A percentile compares a stretch with the other conserved stretches of the same genome.
Conservation (phyloP, 2,329 filamentous ascomycete species). For the Fusarium sp. region DNA sequence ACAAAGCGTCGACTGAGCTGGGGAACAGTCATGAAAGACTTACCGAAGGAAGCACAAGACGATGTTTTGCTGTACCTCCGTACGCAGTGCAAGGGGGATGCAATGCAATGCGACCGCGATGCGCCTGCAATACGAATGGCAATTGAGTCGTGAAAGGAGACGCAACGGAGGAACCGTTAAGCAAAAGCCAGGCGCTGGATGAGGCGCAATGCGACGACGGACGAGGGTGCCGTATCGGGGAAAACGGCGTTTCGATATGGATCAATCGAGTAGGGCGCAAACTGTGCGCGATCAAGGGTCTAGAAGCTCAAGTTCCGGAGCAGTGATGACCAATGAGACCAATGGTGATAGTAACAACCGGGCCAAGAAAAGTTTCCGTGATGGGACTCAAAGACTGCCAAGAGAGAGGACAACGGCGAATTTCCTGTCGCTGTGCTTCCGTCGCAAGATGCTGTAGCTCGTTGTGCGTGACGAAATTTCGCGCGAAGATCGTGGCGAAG, state of each 20-base stretch:
- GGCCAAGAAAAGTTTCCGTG: slow-evolving; percentile 22
- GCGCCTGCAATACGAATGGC: slow-evolving; percentile 14
- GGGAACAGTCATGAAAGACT: slow-evolving; percentile 7
- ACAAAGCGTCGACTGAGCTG: slow-evolving; percentile 9
- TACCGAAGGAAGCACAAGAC: slow-evolving; percentile 38
- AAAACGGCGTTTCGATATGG: slow-evolving; percentile 28
- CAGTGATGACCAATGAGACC: slow-evolving; percentile 1
- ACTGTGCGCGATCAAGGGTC: slow-evolving; percentile 21
- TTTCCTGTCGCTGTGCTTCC: slow-evolving; percentile 6
- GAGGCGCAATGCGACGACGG: slow-evolving; percentile 44
- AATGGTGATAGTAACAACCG: slow-evolving; percentile 10
- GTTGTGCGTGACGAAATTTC: slow-evolving; percentile 13
- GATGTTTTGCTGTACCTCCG: slow-evolving; percentile 22
- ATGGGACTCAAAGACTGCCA: slow-evolving; percentile 14
- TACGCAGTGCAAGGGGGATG: slow-evolving; percentile 34
- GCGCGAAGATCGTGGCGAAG: slow-evolving; percentile 11
- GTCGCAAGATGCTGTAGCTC: slow-evolving; percentile 10
- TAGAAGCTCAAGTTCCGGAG: slow-evolving; percentile 12
- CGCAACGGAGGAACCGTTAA: slow-evolving; percentile 37
- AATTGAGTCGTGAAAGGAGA: slow-evolving; percentile 12
- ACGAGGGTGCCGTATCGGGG: slow-evolving; percentile 41
- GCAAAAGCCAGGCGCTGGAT: slow-evolving; percentile 19
- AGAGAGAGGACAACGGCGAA: slow-evolving; percentile 3
- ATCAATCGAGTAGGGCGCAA: slow-evolving; percentile 5
- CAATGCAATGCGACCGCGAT: slow-evolving; percentile 22